Evolutionary conservation across 2,329 filamentous ascomycete genomes (phyloP).

Genomic region (Pestalotiopsis sp.): DNA sequence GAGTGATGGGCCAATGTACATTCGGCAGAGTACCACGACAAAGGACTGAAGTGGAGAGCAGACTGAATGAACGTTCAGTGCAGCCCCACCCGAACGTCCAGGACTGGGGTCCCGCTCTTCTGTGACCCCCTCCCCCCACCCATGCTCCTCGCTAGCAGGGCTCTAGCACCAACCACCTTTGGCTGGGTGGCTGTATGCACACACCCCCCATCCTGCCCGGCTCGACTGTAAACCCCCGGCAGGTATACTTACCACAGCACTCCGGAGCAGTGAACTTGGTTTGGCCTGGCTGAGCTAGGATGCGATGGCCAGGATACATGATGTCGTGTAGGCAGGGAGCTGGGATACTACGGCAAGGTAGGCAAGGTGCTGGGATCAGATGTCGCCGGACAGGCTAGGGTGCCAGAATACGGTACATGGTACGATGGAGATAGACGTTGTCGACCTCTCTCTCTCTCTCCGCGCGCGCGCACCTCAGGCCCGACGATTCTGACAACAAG

Average conservation of each 20-base stretch:
- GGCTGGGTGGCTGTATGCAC: not conserved
- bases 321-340: not conserved
- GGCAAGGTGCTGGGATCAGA: not conserved
- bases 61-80: too few relatives aligned
- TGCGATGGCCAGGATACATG: not conserved
- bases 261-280: constrained; percentile 1
- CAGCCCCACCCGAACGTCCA: too few relatives aligned
- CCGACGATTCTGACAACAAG: too few relatives aligned
- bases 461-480: too few relatives aligned
- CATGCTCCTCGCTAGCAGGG: not conserved
- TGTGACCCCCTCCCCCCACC: not conserved
- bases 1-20: not conserved
- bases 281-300: not conserved
- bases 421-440: not conserved
- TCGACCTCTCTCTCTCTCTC: not conserved
- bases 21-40: not conserved
- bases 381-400: not conserved
- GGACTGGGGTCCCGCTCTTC: not conserved
- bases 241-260: constrained; percentile 7
- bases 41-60: too few relatives aligned
- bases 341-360: not conserved
- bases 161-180: not conserved
- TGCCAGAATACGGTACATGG: not conserved
- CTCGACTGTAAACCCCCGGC: not conserved
- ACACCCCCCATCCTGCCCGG: not conserved